phyloP scores from a whole-genome alignment of 371 early-diverging fungal genomes.

The Mitosporidium daphniae region DNA sequence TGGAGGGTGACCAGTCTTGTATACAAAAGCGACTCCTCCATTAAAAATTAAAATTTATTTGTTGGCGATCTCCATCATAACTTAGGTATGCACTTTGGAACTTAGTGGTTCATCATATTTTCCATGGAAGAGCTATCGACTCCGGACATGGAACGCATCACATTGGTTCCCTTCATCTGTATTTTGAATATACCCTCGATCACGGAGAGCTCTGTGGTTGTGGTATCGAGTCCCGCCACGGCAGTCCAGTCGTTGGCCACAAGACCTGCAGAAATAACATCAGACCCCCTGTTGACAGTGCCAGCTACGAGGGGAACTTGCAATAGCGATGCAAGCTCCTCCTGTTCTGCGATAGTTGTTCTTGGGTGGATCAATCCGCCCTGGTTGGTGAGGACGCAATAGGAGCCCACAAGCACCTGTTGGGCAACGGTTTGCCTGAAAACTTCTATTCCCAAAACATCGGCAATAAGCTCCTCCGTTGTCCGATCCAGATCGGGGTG shows the following conservation, averaged over 20 bases:
- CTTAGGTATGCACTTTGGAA: no score
- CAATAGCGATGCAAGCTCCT: conserved; percentile 82
- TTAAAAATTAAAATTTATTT: no score
- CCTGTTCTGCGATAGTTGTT: conserved; percentile 75
- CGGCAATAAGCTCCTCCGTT: conserved; percentile 90
- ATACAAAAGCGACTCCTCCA: no score
- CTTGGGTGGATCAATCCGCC: conserved; percentile 91
- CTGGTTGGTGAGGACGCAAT: conserved; percentile 80
- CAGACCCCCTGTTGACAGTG: conserved; percentile 95
- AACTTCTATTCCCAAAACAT: conserved; percentile 86
- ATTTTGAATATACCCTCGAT: conserved; percentile 85
- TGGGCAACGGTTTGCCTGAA: conserved; percentile 92
- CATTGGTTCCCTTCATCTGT: no score
- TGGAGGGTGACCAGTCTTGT: no score
- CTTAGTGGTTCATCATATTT: no score
- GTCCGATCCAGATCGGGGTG: conserved; percentile 93
- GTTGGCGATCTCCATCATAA: no score
- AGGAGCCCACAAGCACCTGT: conserved; percentile 90
- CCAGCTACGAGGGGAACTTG: conserved; percentile 94
- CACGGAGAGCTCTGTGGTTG: conserved; percentile 81
- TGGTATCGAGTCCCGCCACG: conserved; percentile 86
- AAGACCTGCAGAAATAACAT: conserved; percentile 79
- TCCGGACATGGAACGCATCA: no score
- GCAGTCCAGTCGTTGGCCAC: conserved; percentile 97
- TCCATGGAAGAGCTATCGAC: no score